A percentile compares a stretch with the other conserved stretches of the same genome.
phyloP scores from a whole-genome alignment of 2,329 filamentous ascomycete species.

The Neopestalotiopsis sp. region DNA sequence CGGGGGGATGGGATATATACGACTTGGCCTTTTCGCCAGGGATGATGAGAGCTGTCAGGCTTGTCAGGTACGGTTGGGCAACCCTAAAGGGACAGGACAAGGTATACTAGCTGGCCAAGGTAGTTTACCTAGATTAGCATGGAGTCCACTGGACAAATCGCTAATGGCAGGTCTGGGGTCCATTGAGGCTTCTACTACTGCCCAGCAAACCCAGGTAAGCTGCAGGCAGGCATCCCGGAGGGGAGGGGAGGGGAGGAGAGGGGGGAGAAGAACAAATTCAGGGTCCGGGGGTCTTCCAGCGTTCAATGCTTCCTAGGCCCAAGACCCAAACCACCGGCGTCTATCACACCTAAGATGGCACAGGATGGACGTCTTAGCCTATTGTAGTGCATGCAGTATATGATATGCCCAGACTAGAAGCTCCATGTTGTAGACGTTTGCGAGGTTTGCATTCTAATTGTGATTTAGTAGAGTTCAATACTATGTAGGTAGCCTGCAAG shows the following conservation, averaged over 20 bases:
- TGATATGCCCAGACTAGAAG: too few relatives aligned
- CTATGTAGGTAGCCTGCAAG: background rate
- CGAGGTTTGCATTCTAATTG: background rate
- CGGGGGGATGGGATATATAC: conserved; percentile 5
- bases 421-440: too few relatives aligned
- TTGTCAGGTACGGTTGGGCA: conserved; percentile 5
- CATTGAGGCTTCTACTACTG: background rate
- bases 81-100: background rate
- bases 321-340: background rate
- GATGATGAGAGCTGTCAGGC: background rate
- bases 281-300: background rate
- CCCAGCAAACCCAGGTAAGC: background rate
- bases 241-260: background rate
- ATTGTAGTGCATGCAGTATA: too few relatives aligned
- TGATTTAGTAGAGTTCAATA: background rate
- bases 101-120: too few relatives aligned
- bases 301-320: background rate
- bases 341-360: background rate
- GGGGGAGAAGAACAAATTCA: background rate
- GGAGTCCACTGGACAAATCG: background rate
- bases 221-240: background rate
- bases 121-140: background rate
- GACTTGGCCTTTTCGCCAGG: background rate
- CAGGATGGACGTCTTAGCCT: too few relatives aligned
- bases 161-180: background rate